phyloP scores from a whole-genome alignment of 1,284 basidiomycete genomes.

The Microbotryum violaceum region DNA sequence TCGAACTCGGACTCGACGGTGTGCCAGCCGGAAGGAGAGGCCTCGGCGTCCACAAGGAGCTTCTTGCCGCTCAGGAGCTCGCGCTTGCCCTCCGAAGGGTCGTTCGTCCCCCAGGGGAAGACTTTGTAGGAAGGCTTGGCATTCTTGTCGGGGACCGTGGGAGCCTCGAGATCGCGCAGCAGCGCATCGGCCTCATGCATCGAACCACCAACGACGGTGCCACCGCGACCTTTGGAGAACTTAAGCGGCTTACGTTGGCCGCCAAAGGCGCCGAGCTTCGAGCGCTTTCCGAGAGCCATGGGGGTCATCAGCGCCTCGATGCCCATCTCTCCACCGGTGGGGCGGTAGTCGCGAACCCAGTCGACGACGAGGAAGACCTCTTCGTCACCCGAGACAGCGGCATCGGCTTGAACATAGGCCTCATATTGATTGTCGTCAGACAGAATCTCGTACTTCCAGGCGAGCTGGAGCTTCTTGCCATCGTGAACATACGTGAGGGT shows the following conservation, averaged over 20 bases:
- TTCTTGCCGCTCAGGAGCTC: conserved; percentile 24
- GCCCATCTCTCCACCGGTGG: conserved; percentile 39
- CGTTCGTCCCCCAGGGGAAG: conserved; percentile 34
- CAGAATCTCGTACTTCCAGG: conserved; percentile 35
- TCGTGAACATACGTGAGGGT: conserved; percentile 27
- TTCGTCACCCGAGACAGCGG: conserved; percentile 15
- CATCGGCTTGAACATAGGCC: conserved; percentile 33
- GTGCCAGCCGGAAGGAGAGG: conserved; percentile 83
- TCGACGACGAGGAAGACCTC: conserved; percentile 33
- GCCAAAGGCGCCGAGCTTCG: conserved; percentile 5
- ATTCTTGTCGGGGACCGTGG: not conserved
- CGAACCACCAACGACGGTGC: conserved; percentile 7
- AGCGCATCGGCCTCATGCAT: conserved; percentile 15
- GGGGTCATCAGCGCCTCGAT: conserved; percentile 30
- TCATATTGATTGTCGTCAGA: conserved; percentile 35
- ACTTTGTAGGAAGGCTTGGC: conserved; percentile 31
- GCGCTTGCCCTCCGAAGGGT: conserved; percentile 32
- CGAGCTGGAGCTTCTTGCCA: conserved; percentile 25
- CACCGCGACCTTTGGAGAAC: conserved; percentile 2
- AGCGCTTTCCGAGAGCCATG: not conserved
- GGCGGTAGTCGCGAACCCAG: conserved; percentile 34
- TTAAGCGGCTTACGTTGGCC: conserved; percentile 3
- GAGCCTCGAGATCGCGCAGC: not conserved
- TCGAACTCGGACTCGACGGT: conserved; percentile 43
- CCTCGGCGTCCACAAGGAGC: conserved; percentile 26